A percentile compares a stretch with the other conserved stretches of the same genome.
phyloP scores from a whole-genome alignment of 129 eudicot species.

The Helianthus tuberosus region DNA sequence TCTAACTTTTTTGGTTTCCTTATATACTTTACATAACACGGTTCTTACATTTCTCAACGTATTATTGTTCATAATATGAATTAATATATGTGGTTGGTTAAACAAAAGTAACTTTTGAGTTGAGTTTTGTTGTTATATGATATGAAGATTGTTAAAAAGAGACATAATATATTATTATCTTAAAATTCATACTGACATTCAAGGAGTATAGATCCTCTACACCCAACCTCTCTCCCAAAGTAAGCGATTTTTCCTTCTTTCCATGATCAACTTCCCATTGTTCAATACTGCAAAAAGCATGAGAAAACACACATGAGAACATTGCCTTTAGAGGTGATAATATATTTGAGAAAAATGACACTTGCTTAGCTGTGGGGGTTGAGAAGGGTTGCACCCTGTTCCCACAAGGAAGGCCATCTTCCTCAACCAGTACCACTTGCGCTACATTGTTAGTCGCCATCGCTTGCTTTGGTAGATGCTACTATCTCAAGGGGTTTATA shows the following conservation, averaged over 20 bases:
- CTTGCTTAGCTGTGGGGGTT: constrained; percentile 46
- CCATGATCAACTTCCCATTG: constrained; percentile 39
- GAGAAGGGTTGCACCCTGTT: constrained; percentile 53
- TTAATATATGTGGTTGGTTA: too few species aligned
- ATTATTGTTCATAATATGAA: too few species aligned
- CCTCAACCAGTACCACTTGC: constrained; percentile 37
- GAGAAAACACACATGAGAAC: neutral
- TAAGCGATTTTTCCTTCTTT: constrained; percentile 37
- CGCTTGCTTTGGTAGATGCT: constrained; percentile 2
- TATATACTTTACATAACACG: too few species aligned
- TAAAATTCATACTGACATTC: constrained; percentile 39
- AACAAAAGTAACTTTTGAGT: too few species aligned
- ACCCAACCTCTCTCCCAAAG: constrained; percentile 62
- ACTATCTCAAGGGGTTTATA: constrained; percentile 22
- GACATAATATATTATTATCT: too few species aligned
- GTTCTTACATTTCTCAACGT: too few species aligned
- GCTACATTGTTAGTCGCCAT: constrained; percentile 49
- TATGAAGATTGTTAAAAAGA: neutral
- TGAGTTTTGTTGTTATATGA: neutral
- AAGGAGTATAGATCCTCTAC: constrained; percentile 53
- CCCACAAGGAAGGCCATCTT: constrained; percentile 48
- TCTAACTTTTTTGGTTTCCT: too few species aligned
- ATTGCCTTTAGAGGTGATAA: neutral
- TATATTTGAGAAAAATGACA: neutral
- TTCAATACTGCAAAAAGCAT: constrained; percentile 42